Percentiles rank a stretch among this genome's conserved stretches.
phyloP scores from a whole-genome alignment of 2,329 filamentous ascomycete genomes.

The Claviceps cyperi region DNA sequence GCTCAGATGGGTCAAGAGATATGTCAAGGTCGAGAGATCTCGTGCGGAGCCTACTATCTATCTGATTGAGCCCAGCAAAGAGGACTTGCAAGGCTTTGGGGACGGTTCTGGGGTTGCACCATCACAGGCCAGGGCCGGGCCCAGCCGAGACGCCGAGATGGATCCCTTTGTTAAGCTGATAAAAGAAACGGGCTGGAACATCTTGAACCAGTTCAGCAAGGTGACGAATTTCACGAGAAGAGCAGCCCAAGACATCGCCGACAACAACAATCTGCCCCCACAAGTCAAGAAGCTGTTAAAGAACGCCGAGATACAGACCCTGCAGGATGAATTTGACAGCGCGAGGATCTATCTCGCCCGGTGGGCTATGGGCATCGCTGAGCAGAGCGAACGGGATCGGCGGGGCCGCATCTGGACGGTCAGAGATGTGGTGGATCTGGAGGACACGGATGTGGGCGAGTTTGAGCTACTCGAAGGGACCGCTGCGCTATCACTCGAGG shows the following conservation, averaged over 20 bases:
- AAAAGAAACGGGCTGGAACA: constrained; percentile 91
- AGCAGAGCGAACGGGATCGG: constrained; percentile 82
- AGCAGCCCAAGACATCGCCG: constrained; percentile 80
- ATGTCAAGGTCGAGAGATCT: constrained; percentile 70
- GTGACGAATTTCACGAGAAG: constrained; percentile 91
- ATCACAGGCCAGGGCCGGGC: constrained; percentile 19
- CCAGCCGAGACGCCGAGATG: constrained; percentile 55
- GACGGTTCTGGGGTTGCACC: constrained; percentile 37
- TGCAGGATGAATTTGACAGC: constrained; percentile 96
- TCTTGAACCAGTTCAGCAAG: constrained; percentile 92
- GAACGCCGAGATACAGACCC: constrained; percentile 85
- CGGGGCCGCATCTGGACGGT: constrained; percentile 86
- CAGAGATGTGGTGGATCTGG: constrained; percentile 80
- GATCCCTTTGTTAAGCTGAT: constrained; percentile 87
- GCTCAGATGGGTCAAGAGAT: constrained; percentile 74
- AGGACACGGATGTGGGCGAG: constrained; percentile 87
- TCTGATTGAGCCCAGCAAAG: constrained; percentile 70
- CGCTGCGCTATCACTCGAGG: constrained; percentile 56
- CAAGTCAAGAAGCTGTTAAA: constrained; percentile 73
- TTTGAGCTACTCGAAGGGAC: constrained; percentile 86
- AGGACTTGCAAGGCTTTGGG: constrained; percentile 74
- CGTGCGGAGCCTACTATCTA: constrained; percentile 82
- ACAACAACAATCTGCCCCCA: constrained; percentile 81
- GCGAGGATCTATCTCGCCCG: constrained; percentile 85
- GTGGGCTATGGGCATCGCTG: constrained; percentile 98